Base-by-base conservation (phyloP, 257 asterid genomes). In the Solanum chiquidenum region DNA sequence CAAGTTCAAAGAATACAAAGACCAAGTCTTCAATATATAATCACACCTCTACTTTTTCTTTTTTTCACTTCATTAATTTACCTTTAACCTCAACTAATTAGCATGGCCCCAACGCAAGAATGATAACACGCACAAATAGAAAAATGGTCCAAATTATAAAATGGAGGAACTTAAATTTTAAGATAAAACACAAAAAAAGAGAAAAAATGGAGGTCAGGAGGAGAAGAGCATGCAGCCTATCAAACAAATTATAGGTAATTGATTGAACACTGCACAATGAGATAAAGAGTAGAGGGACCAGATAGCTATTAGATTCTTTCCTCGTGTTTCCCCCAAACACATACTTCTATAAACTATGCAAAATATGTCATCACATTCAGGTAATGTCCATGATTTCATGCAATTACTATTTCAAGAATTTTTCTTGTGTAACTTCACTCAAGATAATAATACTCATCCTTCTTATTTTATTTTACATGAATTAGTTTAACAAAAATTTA, bases 261-360 rank as follows among this genome's bases (percentile, higher is more conserved):
- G 80, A 62, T 85, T 88, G 88, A 60, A 66, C 73, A 10, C 4
- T 38, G 84, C 52, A 38, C 49, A 88, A 31, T 25, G 11, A 58
- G 83, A 68, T 21, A 64, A 64, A 29, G 66, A 58, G 31, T 9
- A 5, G 14, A 74, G 71, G 71, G 72, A 34, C 38, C 77, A 35
- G 33, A 34, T 6, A 18, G 33, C 23, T 11, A 37, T 3, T 12
- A 23, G 71, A 80, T 80, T 86, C 88, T 71, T 52, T 52, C 69
- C 77, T 86, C 71, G 87, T 68, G 90, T 83, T 77, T 33, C 74
- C 16, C 86, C 37, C 62, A 20, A 77, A 77, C 84, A 42, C 84
- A 77, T 42, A 7, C 62, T 77, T 42, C n/a, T 46, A 71, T 37
- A 35, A 58, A 69, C 46, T 52, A 38, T 52, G 77, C 76, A 69